A percentile compares a stretch with the other conserved stretches of the same genome.
These are phyloP conservation scores for Colletotrichum liaoningense DNA, from an alignment of 2,329 filamentous ascomycete species.

Conservation along the genomic window DNA sequence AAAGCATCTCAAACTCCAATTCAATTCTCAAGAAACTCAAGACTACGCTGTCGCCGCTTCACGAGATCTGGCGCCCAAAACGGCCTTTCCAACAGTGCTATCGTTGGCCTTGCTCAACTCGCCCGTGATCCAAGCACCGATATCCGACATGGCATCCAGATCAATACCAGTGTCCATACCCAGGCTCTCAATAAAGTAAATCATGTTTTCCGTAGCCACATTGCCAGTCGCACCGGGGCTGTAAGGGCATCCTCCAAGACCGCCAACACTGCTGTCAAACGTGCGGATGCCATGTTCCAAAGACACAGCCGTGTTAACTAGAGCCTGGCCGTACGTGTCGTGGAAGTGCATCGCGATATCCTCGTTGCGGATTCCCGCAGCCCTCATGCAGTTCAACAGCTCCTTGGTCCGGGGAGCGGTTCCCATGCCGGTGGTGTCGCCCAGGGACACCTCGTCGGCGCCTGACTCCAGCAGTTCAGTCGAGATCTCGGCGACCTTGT, in stretches of 20 bases:
- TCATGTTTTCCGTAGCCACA: slow-evolving; percentile 85
- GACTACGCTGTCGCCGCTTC: slow-evolving; percentile 16
- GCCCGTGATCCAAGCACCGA: slow-evolving; percentile 78
- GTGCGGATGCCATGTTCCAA: slow-evolving; percentile 81
- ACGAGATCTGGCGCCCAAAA: slow-evolving; percentile 61
- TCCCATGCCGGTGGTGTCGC: slow-evolving; percentile 92
- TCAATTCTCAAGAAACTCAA: not conserved
- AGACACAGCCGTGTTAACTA: slow-evolving; percentile 84
- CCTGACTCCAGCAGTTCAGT: slow-evolving; percentile 83
- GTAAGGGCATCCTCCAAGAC: slow-evolving; percentile 87
- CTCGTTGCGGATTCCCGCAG: slow-evolving; percentile 75
- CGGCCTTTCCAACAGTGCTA: slow-evolving; percentile 75
- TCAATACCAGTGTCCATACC: slow-evolving; percentile 82
- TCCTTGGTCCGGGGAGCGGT: slow-evolving; percentile 77
- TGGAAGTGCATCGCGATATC: slow-evolving; percentile 89
- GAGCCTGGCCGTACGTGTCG: slow-evolving; percentile 86
- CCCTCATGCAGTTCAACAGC: slow-evolving; percentile 72
- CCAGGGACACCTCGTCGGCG: slow-evolving; percentile 89
- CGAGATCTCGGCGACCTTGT: slow-evolving; percentile 74
- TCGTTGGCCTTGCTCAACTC: slow-evolving; percentile 73
- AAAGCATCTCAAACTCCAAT: not conserved
- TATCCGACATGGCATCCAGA: slow-evolving; percentile 72
- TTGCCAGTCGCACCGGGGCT: slow-evolving; percentile 89
- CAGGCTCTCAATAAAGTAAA: slow-evolving; percentile 80
- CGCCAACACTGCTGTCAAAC: slow-evolving; percentile 84